phyloP scores from a whole-genome alignment of 169 alveolate species.

The Eimeria praecox region DNA sequence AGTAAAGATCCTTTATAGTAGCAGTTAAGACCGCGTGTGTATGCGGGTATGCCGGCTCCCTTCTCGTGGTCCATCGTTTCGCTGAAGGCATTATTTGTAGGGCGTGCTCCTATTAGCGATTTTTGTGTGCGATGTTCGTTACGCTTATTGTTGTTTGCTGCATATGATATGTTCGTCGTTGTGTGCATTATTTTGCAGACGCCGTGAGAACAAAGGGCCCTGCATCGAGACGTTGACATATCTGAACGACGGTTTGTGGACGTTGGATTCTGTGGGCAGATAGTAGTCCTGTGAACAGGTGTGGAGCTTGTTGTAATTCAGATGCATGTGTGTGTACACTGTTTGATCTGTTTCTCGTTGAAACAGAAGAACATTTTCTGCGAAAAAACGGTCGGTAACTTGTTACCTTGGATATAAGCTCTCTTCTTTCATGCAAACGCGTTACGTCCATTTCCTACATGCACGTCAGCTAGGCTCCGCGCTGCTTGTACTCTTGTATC shows the following conservation, averaged over 20 bases:
- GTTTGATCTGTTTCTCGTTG: background rate
- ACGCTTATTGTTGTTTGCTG: no score
- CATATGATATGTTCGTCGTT: background rate
- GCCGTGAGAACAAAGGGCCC: slow-evolving; percentile 93
- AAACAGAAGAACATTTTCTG: background rate
- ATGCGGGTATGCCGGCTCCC: background rate
- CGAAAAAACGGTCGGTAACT: background rate
- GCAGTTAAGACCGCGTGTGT: no score
- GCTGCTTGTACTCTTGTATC: background rate
- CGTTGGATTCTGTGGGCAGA: background rate
- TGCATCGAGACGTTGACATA: slow-evolving; percentile 96
- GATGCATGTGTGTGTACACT: no score
- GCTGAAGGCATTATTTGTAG: background rate
- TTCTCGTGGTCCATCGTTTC: background rate
- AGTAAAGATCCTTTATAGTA: no score
- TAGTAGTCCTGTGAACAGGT: background rate
- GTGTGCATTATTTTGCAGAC: slow-evolving; percentile 75
- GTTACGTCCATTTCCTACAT: background rate
- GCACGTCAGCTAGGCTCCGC: no score
- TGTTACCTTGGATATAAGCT: background rate
- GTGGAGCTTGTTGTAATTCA: background rate
- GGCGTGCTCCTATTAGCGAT: background rate
- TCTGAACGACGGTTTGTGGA: slow-evolving; percentile 98
- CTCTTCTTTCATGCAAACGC: background rate
- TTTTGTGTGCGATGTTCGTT: background rate